Conservation (phyloP, 345 rosid genomes). For the Citrus maxima region DNA sequence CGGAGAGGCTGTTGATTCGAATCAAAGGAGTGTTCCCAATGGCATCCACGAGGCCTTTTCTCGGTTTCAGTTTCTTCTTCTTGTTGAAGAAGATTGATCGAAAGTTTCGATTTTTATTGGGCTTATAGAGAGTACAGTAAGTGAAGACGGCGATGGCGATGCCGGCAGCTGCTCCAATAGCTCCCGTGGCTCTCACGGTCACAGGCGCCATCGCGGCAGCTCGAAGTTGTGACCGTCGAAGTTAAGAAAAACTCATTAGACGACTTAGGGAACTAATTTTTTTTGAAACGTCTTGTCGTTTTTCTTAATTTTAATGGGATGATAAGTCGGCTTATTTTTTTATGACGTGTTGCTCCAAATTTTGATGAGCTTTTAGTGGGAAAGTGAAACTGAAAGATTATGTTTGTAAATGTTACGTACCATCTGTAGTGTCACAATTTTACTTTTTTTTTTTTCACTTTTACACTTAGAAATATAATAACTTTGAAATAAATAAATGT, state of each 20-base stretch:
- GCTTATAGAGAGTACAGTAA: conserved; percentile 40
- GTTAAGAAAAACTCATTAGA: background rate
- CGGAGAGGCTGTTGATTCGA: conserved; percentile 86
- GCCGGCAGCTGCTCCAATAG: conserved; percentile 38
- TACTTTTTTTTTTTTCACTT: no score
- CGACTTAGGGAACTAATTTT: background rate
- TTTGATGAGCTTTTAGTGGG: no score
- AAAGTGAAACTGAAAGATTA: no score
- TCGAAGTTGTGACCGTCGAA: background rate
- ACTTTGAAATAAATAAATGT: no score
- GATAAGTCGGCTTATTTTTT: no score
- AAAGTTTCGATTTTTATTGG: conserved; percentile 15
- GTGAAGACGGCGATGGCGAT: conserved; percentile 48
- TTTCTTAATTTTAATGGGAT: no score
- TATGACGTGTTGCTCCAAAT: no score
- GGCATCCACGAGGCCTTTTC: conserved; percentile 61
- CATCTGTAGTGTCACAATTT: no score
- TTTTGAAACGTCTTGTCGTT: background rate
- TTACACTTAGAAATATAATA: no score
- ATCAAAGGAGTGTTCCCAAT: conserved; percentile 88
- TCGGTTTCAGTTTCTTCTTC: conserved; percentile 34
- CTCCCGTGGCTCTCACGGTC: conserved; percentile 38
- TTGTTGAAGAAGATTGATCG: conserved; percentile 15
- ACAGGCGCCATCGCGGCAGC: conserved; percentile 53
- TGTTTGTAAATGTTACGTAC: no score